Percentiles rank a stretch among this genome's conserved stretches.
Evolutionary conservation across 2,329 filamentous ascomycete genomes (phyloP).

Genomic region (Metarhizium guizhouense): DNA sequence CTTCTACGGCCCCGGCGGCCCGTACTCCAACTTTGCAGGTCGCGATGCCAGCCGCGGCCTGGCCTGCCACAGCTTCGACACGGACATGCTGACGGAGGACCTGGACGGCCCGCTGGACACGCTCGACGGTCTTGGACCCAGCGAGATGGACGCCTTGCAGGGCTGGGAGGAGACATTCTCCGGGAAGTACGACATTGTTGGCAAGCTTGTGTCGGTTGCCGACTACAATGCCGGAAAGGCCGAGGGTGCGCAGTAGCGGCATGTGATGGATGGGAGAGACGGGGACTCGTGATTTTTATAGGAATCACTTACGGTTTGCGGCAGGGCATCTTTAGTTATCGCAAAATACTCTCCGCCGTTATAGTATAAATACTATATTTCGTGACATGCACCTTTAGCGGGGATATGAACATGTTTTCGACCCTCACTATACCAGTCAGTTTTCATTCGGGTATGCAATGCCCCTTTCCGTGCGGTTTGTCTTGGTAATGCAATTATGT

Average conservation of each 20-base stretch:
- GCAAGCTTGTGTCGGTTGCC: conserved; percentile 58
- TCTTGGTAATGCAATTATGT: background rate
- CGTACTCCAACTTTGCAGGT: conserved; percentile 94
- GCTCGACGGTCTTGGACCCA: conserved; percentile 59
- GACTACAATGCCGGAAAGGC: conserved; percentile 22
- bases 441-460: background rate
- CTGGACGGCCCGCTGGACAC: conserved; percentile 74
- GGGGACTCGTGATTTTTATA: background rate
- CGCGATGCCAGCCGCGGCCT: conserved; percentile 82
- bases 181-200: conserved; percentile 94
- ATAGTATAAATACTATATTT: background rate
- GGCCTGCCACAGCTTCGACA: conserved; percentile 86
- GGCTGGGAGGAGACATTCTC: conserved; percentile 92
- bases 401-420: background rate
- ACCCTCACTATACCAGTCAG: no score
- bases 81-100: conserved; percentile 90
- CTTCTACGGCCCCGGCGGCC: conserved; percentile 93
- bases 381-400: background rate
- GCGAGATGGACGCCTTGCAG: conserved; percentile 73
- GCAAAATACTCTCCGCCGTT: background rate
- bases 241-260: background rate
- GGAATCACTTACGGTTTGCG: background rate
- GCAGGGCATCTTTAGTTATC: background rate
- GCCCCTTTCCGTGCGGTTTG: background rate
- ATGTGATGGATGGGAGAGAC: background rate